Percentiles rank a stretch among this genome's conserved stretches.
Evolutionary conservation across 176 grass and related monocot genomes (phyloP).

Genomic region (Melocanna baccifera): DNA sequence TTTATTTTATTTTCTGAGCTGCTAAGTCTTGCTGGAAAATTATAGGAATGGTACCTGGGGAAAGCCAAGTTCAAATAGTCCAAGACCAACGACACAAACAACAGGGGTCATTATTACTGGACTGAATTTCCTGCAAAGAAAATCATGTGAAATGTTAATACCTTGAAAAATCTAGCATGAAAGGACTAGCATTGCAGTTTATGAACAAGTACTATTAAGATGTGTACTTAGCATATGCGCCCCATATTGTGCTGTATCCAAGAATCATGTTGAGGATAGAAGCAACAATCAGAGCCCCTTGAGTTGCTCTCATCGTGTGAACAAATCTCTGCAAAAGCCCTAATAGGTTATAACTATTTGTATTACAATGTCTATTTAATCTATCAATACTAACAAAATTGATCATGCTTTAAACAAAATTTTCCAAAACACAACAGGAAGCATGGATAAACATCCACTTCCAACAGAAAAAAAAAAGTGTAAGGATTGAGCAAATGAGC

Average conservation of each 20-base stretch:
- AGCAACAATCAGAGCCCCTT: slow-evolving; percentile 87
- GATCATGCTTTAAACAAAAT: background rate
- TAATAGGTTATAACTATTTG: slow-evolving; percentile 32
- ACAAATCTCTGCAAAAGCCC: slow-evolving; percentile 75
- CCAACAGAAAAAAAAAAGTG: slow-evolving; percentile 3
- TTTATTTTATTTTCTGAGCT: background rate
- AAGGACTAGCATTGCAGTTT: background rate
- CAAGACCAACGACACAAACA: slow-evolving; percentile 91
- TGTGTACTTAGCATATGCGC: slow-evolving; percentile 54
- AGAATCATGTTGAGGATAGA: slow-evolving; percentile 92
- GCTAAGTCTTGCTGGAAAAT: slow-evolving; percentile 13
- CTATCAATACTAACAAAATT: slow-evolving; percentile 10
- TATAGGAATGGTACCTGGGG: slow-evolving; percentile 66
- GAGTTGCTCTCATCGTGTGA: slow-evolving; percentile 83
- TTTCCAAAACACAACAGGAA: background rate
- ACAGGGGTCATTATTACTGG: slow-evolving; percentile 86
- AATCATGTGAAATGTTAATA: slow-evolving; percentile 20
- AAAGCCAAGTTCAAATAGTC: slow-evolving; percentile 85
- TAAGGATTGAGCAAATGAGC: slow-evolving; percentile 13
- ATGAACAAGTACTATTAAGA: slow-evolving; percentile 13
- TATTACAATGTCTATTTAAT: slow-evolving; percentile 15
- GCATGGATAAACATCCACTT: background rate
- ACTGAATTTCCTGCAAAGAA: slow-evolving; percentile 66
- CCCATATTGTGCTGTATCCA: slow-evolving; percentile 77
- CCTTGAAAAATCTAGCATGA: background rate